Conservation (phyloP, 805 yeast species). For the Hanseniaspora osmophila region DNA sequence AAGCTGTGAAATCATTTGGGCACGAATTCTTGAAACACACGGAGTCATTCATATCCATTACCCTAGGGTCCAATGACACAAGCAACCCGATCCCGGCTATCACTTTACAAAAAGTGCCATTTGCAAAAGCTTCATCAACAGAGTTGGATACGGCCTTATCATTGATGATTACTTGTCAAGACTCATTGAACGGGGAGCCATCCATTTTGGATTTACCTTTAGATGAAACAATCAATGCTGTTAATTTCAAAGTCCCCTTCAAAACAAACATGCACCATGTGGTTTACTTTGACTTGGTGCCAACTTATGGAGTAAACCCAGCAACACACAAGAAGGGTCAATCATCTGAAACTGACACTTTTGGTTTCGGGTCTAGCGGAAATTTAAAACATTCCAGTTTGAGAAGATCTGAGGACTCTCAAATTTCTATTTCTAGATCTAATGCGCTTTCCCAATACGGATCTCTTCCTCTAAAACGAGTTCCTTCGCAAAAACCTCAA, state of each 20-base stretch:
- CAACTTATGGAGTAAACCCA: conserved; percentile 47
- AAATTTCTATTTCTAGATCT: no score
- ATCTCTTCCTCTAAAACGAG: background rate
- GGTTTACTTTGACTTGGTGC: conserved; percentile 74
- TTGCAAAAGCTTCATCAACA: conserved; percentile 62
- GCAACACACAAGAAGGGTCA: background rate
- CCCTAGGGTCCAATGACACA: conserved; percentile 76
- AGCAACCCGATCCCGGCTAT: conserved; percentile 47
- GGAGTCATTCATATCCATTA: conserved; percentile 63
- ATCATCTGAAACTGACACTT: background rate
- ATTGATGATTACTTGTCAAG: conserved; percentile 36
- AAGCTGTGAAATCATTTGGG: conserved; percentile 73
- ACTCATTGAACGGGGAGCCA: conserved; percentile 36
- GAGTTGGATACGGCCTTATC: conserved; percentile 83
- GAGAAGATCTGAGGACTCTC: no score
- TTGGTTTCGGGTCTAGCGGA: no score
- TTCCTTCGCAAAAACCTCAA: background rate
- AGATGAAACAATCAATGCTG: conserved; percentile 61
- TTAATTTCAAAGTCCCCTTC: conserved; percentile 49
- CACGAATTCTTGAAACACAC: conserved; percentile 52
- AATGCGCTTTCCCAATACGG: no score
- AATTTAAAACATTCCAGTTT: no score
- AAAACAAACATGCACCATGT: conserved; percentile 37
- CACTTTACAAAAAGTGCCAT: conserved; percentile 58
- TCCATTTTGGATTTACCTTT: conserved; percentile 65